Evolutionary conservation across 176 grass and related monocot species (phyloP).

Genomic region (Hsuehochloa calcarea): DNA sequence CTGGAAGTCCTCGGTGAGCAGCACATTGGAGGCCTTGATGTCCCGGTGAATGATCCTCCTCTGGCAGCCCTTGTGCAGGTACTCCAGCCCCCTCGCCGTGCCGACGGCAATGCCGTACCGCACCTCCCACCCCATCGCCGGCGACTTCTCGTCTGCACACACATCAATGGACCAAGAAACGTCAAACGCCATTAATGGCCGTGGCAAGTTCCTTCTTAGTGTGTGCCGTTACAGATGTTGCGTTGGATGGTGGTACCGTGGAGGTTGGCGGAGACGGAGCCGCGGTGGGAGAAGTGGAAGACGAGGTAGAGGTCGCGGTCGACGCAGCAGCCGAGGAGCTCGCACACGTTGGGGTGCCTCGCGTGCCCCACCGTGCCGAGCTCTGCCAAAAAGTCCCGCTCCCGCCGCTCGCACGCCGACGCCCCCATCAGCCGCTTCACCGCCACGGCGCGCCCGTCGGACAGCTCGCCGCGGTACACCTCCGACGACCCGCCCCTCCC

Average conservation of each 20-base stretch:
- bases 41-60: slow-evolving; percentile 90
- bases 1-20: slow-evolving; percentile 72
- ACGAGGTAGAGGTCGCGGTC: slow-evolving; percentile 82
- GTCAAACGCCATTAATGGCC: neutral
- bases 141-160: slow-evolving; percentile 40
- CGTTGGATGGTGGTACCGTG: slow-evolving; percentile 36
- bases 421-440: slow-evolving; percentile 69
- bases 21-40: slow-evolving; percentile 89
- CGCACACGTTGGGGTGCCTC: slow-evolving; percentile 79
- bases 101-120: slow-evolving; percentile 67
- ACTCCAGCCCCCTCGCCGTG: slow-evolving; percentile 73
- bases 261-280: slow-evolving; percentile 86
- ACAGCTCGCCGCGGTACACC: slow-evolving; percentile 81
- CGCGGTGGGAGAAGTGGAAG: slow-evolving; percentile 69
- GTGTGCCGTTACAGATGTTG: neutral
- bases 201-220: neutral
- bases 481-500: slow-evolving; percentile 81
- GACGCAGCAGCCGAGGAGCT: slow-evolving; percentile 76
- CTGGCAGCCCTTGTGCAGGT: slow-evolving; percentile 89
- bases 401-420: slow-evolving; percentile 69
- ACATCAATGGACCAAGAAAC: neutral
- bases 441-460: slow-evolving; percentile 54
- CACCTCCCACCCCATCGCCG: slow-evolving; percentile 63
- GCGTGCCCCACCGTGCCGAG: slow-evolving; percentile 80
- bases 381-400: slow-evolving; percentile 84